Conservation (phyloP, 169 alveolate genomes). For the Cyclospora cayetanensis region DNA sequence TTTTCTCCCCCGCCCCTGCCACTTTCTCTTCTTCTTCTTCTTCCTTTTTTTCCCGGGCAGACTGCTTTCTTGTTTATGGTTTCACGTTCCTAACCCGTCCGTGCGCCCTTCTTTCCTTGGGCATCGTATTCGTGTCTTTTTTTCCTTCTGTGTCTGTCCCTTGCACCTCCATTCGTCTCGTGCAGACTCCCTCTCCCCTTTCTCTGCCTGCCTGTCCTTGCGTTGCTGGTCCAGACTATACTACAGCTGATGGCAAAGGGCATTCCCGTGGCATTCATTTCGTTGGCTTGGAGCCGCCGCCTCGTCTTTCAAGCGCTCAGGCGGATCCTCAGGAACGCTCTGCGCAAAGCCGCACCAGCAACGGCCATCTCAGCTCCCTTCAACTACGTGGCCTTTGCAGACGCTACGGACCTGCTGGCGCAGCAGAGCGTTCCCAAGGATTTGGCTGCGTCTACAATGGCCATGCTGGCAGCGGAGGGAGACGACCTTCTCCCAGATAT, state of each 20-base stretch:
- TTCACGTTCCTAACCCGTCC: too few relatives aligned
- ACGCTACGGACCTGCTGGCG: not conserved
- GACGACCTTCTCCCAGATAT: not conserved
- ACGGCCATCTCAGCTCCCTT: not conserved
- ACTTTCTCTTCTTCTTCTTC: not conserved
- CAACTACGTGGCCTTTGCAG: not conserved
- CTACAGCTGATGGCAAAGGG: not conserved
- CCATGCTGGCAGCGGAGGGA: not conserved
- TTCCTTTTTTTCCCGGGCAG: not conserved
- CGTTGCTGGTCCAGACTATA: too few relatives aligned
- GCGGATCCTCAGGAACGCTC: not conserved
- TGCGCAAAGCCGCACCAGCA: not conserved
- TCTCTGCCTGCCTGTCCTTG: too few relatives aligned
- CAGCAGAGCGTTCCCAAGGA: constrained; percentile 9
- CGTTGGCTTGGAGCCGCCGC: constrained; percentile 16
- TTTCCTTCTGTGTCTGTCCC: not conserved
- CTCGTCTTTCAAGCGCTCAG: not conserved
- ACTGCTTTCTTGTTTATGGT: not conserved
- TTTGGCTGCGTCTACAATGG: not conserved
- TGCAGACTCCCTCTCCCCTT: too few relatives aligned
- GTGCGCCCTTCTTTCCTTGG: too few relatives aligned
- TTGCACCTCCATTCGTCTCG: not conserved
- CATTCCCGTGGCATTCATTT: not conserved
- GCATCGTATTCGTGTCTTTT: too few relatives aligned
- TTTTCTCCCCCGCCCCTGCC: not conserved